phyloP scores from a whole-genome alignment of 2,329 filamentous ascomycete genomes.

The Colletotrichum sidae region DNA sequence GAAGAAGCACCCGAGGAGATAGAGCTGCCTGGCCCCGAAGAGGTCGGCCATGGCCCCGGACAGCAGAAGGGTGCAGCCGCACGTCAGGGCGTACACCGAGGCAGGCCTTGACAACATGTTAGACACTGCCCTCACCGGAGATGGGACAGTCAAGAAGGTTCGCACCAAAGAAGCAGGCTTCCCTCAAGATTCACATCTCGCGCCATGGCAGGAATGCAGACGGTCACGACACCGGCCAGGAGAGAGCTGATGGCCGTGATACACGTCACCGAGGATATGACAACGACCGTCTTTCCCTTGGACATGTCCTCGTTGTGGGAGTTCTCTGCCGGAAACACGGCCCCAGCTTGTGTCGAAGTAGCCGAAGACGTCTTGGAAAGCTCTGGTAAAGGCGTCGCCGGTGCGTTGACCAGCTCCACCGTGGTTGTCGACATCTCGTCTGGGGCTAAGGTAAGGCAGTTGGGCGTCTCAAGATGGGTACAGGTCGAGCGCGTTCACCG shows the following conservation, averaged over 20 bases:
- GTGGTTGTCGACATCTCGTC: constrained; percentile 15
- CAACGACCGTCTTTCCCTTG: constrained; percentile 20
- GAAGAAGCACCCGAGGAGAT: constrained; percentile 34
- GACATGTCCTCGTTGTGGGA: constrained; percentile 19
- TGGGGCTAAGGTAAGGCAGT: neutral
- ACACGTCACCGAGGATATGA: constrained; percentile 28
- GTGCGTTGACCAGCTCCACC: constrained; percentile 8
- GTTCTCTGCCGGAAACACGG: neutral
- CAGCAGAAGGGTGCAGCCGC: constrained; percentile 20
- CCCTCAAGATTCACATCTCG: constrained; percentile 19
- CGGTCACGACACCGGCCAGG: constrained; percentile 23
- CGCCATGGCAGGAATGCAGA: constrained; percentile 28
- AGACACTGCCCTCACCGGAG: neutral
- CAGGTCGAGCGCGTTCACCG: too few relatives aligned
- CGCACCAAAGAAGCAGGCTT: constrained; percentile 23
- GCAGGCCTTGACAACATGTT: constrained; percentile 18
- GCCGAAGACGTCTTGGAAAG: constrained; percentile 5
- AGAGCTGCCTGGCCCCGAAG: constrained; percentile 29
- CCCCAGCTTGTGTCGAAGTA: neutral
- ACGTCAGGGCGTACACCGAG: constrained; percentile 27
- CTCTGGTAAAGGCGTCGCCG: constrained; percentile 4
- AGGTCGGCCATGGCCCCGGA: constrained; percentile 35
- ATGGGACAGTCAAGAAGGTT: rapidly evolving
- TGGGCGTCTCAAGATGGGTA: neutral
- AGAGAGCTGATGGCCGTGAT: constrained; percentile 31